Evolutionary conservation across 106 monocot species (phyloP).

Genomic region (Agapanthus africanus): DNA sequence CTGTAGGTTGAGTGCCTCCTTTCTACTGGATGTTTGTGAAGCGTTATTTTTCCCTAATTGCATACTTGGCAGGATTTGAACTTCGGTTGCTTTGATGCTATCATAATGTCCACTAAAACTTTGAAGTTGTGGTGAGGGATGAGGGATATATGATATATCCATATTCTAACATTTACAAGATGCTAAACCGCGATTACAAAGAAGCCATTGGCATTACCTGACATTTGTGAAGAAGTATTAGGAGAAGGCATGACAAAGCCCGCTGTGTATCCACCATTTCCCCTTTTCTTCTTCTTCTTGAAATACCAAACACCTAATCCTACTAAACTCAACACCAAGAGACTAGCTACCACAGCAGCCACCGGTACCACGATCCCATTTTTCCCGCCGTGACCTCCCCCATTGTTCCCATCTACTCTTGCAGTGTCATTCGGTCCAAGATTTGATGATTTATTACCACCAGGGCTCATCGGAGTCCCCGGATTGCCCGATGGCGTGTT

Average conservation of each 20-base stretch:
- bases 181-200: no score
- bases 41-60: no score
- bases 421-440: background rate
- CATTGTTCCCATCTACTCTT: background rate
- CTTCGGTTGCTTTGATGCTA: no score
- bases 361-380: slow-evolving; percentile 21
- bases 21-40: no score
- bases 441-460: slow-evolving; percentile 15
- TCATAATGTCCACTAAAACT: no score
- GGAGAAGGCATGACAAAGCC: slow-evolving; percentile 56
- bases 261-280: slow-evolving; percentile 22
- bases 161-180: no score
- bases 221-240: slow-evolving; percentile 36
- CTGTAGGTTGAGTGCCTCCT: no score
- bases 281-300: slow-evolving; percentile 34
- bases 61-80: no score
- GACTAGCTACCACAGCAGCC: slow-evolving; percentile 12
- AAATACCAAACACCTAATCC: slow-evolving; percentile 42
- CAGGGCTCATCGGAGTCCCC: background rate
- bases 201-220: no score
- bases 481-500: slow-evolving; percentile 5
- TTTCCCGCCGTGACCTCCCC: slow-evolving; percentile 14
- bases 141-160: no score
- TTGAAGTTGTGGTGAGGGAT: no score
- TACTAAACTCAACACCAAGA: slow-evolving; percentile 34